Percentiles rank a stretch among this genome's conserved stretches.
Conservation (phyloP, 345 rosid species). For the Murraya koenigii region DNA sequence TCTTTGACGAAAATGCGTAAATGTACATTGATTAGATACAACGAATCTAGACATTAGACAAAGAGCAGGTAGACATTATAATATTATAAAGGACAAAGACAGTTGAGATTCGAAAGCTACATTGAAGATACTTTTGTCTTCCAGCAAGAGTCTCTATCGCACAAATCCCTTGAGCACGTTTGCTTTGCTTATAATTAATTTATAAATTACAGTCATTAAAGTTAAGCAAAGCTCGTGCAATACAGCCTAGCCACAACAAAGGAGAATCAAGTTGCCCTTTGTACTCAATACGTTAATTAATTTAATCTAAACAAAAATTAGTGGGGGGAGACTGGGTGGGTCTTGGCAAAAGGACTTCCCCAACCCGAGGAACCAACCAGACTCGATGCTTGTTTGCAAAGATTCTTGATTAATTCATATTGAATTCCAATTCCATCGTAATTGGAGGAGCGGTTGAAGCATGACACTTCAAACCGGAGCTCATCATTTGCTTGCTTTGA, state of each 20-base stretch:
- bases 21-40: neutral
- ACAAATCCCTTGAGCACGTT: neutral
- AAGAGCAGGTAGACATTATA: neutral
- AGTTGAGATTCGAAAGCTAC: conserved; percentile 7
- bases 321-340: conserved; percentile 26
- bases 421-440: conserved; percentile 3
- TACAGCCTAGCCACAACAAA: conserved; percentile 28
- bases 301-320: neutral
- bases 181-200: neutral
- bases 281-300: neutral
- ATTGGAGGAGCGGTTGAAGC: conserved; percentile 13
- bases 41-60: neutral
- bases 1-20: too few species aligned
- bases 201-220: neutral
- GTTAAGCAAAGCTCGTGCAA: conserved; percentile 16
- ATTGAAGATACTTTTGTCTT: conserved; percentile 3
- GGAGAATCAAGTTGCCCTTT: conserved; percentile 18
- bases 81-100: neutral
- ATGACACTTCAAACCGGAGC: conserved; percentile 7
- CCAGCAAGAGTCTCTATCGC: neutral
- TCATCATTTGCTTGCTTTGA: conserved; percentile 23
- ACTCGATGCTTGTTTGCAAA: neutral
- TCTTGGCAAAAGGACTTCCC: conserved; percentile 25
- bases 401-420: conserved; percentile 7
- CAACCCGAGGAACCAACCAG: conserved; percentile 44